Evolutionary conservation across 2,329 filamentous ascomycete species (phyloP), one percentile per base, ranked within the genome.

Genomic region (Ambrosiella beaveri): DNA sequence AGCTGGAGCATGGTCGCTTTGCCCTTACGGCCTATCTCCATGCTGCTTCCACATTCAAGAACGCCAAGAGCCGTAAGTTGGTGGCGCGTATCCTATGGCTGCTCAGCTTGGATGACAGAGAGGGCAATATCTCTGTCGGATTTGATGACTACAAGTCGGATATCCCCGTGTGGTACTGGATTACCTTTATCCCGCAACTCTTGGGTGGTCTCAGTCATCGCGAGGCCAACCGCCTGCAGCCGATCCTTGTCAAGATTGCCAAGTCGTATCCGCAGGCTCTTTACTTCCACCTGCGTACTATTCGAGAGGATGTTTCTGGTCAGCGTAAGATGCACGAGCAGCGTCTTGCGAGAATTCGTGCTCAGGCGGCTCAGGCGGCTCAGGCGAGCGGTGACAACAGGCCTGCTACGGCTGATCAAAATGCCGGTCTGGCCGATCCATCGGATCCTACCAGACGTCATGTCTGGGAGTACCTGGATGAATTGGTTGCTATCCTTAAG

Each of bases 161-260:
- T 64, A 95, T 89, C 1, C 89, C 90, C 0, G 88, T 95, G 11
- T 99, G 93, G 93, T 98, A 97, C 72, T 99, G 93, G 93, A 96
- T 97, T 64, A 97, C 91, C 0, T 98, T 95, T 68, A 97, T 99
- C 62, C 93, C 93, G 15, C 93, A 99, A 70, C 78, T 99, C 47
- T 80, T 99, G 38, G 91, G 88, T 49, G 93, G 91, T 56, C 76
- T 98, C 55, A 88, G 87, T 1, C 85, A 96, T 66, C 90, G 91
- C 64, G 94, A 99, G 70, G 91, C 89, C 11, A 82, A 83, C 3
- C 85, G 94, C 53, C 87, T 91, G 50, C 86, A 93, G 67, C 80
- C 81, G 55, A 88, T 99, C 54, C 77, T 99, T 15, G 79, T 88
- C 27, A 95, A 93, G 74, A 88, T 99, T 66, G 93, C 93, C 56